Conservation (phyloP, 306 rosid species). For the Cyclanthera cordifolia region DNA sequence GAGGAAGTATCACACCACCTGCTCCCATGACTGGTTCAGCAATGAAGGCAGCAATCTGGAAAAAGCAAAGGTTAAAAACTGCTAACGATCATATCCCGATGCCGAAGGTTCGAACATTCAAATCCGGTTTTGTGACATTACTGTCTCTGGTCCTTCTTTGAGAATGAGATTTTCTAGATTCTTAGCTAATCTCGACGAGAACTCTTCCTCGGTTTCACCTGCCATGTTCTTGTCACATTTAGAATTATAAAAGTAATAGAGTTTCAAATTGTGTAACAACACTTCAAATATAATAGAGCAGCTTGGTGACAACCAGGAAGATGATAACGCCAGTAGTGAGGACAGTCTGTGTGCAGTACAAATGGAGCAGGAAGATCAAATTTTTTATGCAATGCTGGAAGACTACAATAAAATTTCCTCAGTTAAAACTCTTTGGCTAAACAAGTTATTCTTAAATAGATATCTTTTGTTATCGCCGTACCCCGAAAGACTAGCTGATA, state of each 20-base stretch:
- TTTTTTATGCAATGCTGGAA: slow-evolving; percentile 78
- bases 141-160: slow-evolving; percentile 92
- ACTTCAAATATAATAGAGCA: slow-evolving; percentile 17
- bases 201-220: slow-evolving; percentile 96
- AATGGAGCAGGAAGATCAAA: slow-evolving; percentile 95
- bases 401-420: slow-evolving; percentile 35
- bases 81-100: slow-evolving; percentile 1
- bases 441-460: neutral
- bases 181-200: slow-evolving; percentile 75
- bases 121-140: slow-evolving; percentile 19
- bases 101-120: slow-evolving; percentile 15
- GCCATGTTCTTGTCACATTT: slow-evolving; percentile 21
- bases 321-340: slow-evolving; percentile 92
- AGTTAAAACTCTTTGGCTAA: slow-evolving; percentile 13
- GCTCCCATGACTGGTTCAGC: slow-evolving; percentile 98
- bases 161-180: slow-evolving; percentile 74
- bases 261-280: slow-evolving; percentile 2
- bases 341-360: slow-evolving; percentile 88
- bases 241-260: slow-evolving; percentile 11
- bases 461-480: slow-evolving; percentile 17
- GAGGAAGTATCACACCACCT: slow-evolving; percentile 88
- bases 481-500: slow-evolving; percentile 95
- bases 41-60: slow-evolving; percentile 92
- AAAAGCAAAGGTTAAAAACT: neutral
- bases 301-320: too few species aligned